These are phyloP conservation scores for Fallopia convolvulus DNA, from an alignment of 148 eudicot genomes.

Conservation along the genomic window DNA sequence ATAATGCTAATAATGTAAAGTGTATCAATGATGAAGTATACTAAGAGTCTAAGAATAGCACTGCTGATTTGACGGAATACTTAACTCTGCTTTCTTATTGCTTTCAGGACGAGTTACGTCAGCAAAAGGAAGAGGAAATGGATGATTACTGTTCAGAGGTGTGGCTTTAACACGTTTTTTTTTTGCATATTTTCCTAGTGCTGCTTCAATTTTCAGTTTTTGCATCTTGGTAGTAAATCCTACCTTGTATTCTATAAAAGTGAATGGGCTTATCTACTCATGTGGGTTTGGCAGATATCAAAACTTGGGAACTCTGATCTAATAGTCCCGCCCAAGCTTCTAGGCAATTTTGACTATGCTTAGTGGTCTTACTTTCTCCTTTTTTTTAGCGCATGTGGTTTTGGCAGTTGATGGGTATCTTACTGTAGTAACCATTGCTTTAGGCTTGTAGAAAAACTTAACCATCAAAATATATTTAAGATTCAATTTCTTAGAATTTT, in stretches of 20 bases:
- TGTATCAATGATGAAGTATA: background rate
- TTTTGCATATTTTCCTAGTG: background rate
- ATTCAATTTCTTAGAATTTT: background rate
- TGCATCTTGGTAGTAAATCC: background rate
- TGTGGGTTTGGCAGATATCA: background rate
- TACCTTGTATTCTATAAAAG: background rate
- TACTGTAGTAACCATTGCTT: background rate
- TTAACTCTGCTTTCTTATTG: constrained; percentile 5
- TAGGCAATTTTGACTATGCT: background rate
- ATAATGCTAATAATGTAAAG: background rate
- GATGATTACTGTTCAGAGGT: constrained; percentile 98
- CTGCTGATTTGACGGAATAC: background rate
- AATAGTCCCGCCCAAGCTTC: no score
- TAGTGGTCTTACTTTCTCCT: background rate
- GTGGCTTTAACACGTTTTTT: constrained; percentile 16
- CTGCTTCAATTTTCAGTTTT: background rate
- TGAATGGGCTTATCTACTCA: background rate
- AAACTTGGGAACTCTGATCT: background rate
- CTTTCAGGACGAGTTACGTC: constrained; percentile 87
- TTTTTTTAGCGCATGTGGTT: background rate
- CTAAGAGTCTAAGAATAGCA: background rate
- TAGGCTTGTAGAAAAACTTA: background rate
- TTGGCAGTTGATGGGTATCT: background rate
- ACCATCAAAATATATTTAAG: background rate
- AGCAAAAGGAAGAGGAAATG: constrained; percentile 84